These are phyloP conservation scores for Agapanthus africanus DNA, from an alignment of 106 monocot species.

Conservation along the genomic window DNA sequence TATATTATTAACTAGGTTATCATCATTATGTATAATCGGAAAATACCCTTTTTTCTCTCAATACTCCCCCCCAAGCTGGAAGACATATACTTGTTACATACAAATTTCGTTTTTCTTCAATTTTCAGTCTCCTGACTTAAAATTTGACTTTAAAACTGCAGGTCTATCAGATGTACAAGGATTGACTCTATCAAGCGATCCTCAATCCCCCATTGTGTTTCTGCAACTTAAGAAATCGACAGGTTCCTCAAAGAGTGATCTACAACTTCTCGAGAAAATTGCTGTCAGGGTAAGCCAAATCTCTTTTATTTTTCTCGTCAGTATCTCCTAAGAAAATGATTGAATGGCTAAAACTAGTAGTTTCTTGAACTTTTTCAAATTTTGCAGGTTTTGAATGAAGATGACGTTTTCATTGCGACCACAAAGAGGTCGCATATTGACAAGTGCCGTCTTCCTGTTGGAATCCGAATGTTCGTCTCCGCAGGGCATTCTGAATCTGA, in stretches of 20 bases:
- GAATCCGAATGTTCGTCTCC: constrained; percentile 52
- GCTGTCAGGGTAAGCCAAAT: constrained; percentile 22
- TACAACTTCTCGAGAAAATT: constrained; percentile 22
- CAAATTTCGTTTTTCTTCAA: no score
- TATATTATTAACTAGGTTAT: no score
- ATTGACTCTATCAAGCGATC: constrained; percentile 18
- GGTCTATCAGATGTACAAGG: constrained; percentile 17
- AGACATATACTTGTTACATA: no score
- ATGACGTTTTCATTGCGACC: constrained; percentile 40
- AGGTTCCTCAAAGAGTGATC: constrained; percentile 16
- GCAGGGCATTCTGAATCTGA: constrained; percentile 48
- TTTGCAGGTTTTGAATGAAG: constrained; percentile 41
- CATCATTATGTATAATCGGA: no score
- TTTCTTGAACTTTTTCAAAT: not conserved
- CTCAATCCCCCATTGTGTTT: constrained; percentile 19
- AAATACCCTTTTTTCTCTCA: no score
- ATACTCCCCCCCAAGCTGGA: no score
- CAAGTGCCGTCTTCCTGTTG: constrained; percentile 47
- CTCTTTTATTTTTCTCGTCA: no score
- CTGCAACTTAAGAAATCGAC: constrained; percentile 13
- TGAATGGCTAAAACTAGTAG: not conserved
- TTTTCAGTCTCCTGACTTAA: not conserved
- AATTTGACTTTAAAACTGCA: not conserved
- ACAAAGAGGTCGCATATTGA: constrained; percentile 52
- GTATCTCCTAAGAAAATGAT: not conserved